These are phyloP conservation scores for Fusarium nisikadoi DNA, from an alignment of 2,329 filamentous ascomycete genomes.

Conservation along the genomic window DNA sequence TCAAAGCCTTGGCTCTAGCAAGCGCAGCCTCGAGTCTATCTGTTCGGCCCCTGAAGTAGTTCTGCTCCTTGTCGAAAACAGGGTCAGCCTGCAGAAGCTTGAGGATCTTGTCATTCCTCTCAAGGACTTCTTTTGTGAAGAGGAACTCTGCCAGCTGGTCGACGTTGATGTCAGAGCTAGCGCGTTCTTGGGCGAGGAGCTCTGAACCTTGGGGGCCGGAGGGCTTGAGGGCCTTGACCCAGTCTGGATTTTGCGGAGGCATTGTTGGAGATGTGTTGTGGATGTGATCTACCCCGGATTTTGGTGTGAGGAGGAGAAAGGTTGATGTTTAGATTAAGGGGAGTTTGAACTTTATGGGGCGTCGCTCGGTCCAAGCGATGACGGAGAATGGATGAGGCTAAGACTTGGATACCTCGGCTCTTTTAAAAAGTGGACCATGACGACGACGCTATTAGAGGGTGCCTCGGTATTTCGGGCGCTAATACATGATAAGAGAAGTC, in stretches of 20 bases:
- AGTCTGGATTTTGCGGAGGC: conserved; percentile 46
- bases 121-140: conserved; percentile 72
- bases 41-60: conserved; percentile 77
- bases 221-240: conserved; percentile 51
- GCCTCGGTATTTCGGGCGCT: conserved; percentile 1
- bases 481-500: not conserved
- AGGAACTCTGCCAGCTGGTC: conserved; percentile 75
- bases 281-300: not conserved
- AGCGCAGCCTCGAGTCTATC: conserved; percentile 77
- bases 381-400: conserved; percentile 30
- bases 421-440: conserved; percentile 16
- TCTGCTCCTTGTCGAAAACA: conserved; percentile 81
- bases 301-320: not conserved
- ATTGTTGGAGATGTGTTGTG: conserved; percentile 17
- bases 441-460: not conserved
- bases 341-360: conserved; percentile 20
- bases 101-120: conserved; percentile 69
- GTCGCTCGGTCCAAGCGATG: conserved; percentile 21
- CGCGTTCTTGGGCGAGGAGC: conserved; percentile 75
- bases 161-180: conserved; percentile 73
- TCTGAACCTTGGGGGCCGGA: conserved; percentile 74
- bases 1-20: conserved; percentile 75
- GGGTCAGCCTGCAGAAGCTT: conserved; percentile 73
- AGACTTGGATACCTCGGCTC: conserved; percentile 29
- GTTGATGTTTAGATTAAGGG: conserved; percentile 1